Evolutionary conservation across 805 yeast species (phyloP).

Genomic region (Candida wancherniae): DNA sequence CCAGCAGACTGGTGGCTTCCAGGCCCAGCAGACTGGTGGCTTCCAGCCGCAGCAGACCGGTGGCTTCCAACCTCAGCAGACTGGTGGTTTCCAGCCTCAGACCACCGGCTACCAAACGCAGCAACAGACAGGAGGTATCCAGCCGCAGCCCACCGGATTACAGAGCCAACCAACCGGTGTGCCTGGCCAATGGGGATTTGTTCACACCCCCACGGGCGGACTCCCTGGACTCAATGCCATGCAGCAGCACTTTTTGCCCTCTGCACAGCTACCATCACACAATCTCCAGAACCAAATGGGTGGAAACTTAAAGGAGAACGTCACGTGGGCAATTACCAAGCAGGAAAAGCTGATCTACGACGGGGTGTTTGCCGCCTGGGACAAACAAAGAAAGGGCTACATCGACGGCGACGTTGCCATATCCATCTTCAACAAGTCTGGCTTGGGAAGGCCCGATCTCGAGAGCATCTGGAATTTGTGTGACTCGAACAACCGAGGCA

Average conservation of each 20-base stretch:
- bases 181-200: conserved; percentile 82
- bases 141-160: conserved; percentile 18
- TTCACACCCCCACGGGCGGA: conserved; percentile 62
- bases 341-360: conserved; percentile 85
- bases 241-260: conserved; percentile 65
- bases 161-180: conserved; percentile 57
- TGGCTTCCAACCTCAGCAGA: conserved; percentile 8
- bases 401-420: conserved; percentile 81
- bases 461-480: conserved; percentile 89
- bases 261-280: conserved; percentile 31
- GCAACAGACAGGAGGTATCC: conserved; percentile 29
- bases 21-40: conserved; percentile 17
- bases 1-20: conserved; percentile 18
- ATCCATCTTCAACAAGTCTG: conserved; percentile 84
- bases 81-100: conserved; percentile 15
- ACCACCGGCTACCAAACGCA: conserved; percentile 38
- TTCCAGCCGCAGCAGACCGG: conserved; percentile 15
- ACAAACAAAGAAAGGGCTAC: conserved; percentile 57
- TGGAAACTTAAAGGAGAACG: conserved; percentile 44
- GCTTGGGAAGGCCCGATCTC: conserved; percentile 76
- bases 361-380: conserved; percentile 87
- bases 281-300: conserved; percentile 42
- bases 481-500: conserved; percentile 78
- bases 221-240: conserved; percentile 66
- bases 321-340: conserved; percentile 78